Conservation (phyloP, 108 stramenopile genomes). For the Cyclotella cryptica region DNA sequence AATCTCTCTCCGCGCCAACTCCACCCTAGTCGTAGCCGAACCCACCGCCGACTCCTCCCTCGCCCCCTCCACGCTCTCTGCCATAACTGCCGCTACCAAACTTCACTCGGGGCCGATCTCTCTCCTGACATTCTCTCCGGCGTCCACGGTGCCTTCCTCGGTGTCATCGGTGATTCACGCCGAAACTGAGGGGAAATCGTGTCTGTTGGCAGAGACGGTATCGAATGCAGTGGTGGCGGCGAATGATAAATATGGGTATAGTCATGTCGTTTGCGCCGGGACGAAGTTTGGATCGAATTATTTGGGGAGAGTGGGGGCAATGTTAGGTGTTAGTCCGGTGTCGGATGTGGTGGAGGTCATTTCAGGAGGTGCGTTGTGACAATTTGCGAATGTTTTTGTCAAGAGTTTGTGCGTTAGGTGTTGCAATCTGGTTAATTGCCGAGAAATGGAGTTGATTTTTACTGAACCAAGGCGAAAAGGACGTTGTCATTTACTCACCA, state of each 20-base stretch:
- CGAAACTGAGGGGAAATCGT: conserved; percentile 24
- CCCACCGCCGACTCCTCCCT: conserved; percentile 55
- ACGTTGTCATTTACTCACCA: not conserved
- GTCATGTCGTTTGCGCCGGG: conserved; percentile 81
- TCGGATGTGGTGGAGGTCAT: conserved; percentile 93
- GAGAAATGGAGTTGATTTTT: not conserved
- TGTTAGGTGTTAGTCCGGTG: conserved; percentile 88
- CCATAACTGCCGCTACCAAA: conserved; percentile 78
- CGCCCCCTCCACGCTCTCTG: conserved; percentile 67
- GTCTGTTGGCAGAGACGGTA: conserved; percentile 68
- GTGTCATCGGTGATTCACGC: conserved; percentile 69
- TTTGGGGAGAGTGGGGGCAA: conserved; percentile 94
- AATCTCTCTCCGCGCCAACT: conserved; percentile 44
- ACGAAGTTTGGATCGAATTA: conserved; percentile 94
- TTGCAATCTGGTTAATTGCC: not conserved
- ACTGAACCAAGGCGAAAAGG: not conserved
- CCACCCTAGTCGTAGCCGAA: conserved; percentile 81
- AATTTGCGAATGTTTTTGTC: not conserved
- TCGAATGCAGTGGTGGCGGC: conserved; percentile 65
- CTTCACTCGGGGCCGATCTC: conserved; percentile 60
- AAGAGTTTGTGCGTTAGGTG: not conserved
- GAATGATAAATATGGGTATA: conserved; percentile 54
- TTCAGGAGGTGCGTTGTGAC: conserved; percentile 67
- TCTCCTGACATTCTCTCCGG: conserved; percentile 64
- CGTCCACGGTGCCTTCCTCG: conserved; percentile 64